phyloP scores from a whole-genome alignment of 306 rosid species.

The Trichosanthes cucumerina region DNA sequence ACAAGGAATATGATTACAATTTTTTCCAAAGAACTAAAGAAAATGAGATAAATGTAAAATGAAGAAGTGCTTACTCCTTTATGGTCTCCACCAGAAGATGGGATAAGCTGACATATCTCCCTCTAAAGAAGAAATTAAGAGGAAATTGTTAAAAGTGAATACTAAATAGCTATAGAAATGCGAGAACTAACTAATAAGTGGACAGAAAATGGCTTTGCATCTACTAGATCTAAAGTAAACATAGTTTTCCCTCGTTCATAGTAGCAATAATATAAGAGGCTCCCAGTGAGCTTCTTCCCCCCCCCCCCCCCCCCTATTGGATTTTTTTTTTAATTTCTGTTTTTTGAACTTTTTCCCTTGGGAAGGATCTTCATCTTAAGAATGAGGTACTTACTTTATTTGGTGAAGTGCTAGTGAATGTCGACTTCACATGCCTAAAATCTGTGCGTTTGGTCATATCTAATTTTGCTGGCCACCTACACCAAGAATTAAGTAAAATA shows the following conservation, averaged over 20 bases:
- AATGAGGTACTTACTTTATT: constrained; percentile 55
- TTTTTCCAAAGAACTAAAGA: not conserved
- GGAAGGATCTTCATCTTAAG: not conserved
- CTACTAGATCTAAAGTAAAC: not conserved
- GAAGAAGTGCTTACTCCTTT: constrained; percentile 53
- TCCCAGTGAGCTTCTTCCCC: not conserved
- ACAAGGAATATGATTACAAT: not conserved
- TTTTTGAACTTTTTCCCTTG: not conserved
- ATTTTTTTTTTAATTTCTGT: not conserved
- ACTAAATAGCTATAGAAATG: not conserved
- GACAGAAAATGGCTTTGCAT: not conserved
- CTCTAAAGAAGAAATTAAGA: constrained; percentile 46
- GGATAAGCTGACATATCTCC: constrained; percentile 77
- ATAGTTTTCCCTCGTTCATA: not conserved
- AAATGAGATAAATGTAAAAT: constrained; percentile 9
- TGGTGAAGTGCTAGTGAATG: constrained; percentile 66
- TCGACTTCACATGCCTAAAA: constrained; percentile 66
- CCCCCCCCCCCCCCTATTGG: too few species aligned
- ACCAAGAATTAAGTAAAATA: constrained; percentile 23
- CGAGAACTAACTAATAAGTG: not conserved
- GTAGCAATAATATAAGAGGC: not conserved
- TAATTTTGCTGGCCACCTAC: constrained; percentile 88
- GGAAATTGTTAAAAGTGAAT: constrained; percentile 2
- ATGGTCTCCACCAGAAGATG: constrained; percentile 56
- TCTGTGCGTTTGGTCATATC: constrained; percentile 97